Evolutionary conservation across 2,329 filamentous ascomycete genomes (phyloP), one percentile per base, ranked within the genome.

Genomic region (Cladosporium sp.): DNA sequence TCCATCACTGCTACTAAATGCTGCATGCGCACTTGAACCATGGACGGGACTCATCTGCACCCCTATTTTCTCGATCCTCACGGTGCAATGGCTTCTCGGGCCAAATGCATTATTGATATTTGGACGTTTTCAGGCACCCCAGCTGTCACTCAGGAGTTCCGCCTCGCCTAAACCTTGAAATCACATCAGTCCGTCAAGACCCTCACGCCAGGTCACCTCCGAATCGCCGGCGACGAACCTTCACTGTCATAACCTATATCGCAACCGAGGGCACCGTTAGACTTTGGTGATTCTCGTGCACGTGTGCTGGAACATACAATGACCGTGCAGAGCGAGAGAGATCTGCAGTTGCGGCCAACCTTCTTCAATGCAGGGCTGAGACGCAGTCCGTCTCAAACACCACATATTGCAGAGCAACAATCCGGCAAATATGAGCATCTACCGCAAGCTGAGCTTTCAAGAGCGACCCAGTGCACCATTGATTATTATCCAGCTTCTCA

Each of bases 321-420:
- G 28, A n/a, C 52, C 52, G 55, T 57, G 56, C 37, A n/a, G 26
- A 46, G 23, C n/a, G 40, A 29, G 28, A 37, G 56, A 26, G 56
- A 59, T 59, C 56, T 12, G 26, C 37, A 18, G 26, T 26, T 31
- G 21, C 44, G 16, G 35, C 33, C n/a, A 23, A 46, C 26, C 37
- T 16, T 40, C 56, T 59, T 46, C 56, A 44, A 28, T 2, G 35
- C 56, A 46, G 37, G 35, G 56, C 56, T 46, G 56, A 59, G 26
- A 29, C 12, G 21, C 33, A 40, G 31, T 23, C 12, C 16, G 8
- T 44, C 31, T 18, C 21, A 7, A 37, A 40, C 18, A 33, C 1
- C 29, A 55, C 7, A n/a, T 33, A 7, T 21, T n/a, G 16, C 16
- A 55, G 26, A 55, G 52, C 52, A 16, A 23, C 52, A 29, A 52